phyloP scores from a whole-genome alignment of 1,139 yeast genomes.

The Yamadazyma aaseri region DNA sequence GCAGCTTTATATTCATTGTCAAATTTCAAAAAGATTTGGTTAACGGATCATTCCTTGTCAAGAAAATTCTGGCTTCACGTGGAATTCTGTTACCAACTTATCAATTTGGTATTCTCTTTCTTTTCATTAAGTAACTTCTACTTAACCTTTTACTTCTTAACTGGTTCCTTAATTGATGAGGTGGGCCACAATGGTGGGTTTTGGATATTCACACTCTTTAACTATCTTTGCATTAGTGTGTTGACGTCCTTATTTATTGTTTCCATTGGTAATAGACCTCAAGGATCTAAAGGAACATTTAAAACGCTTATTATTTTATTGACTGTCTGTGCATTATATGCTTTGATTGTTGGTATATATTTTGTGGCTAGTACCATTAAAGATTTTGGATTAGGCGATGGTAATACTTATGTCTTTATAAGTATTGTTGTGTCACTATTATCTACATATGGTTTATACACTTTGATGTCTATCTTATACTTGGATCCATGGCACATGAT shows the following conservation, averaged over 20 bases:
- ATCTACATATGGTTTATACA: constrained; percentile 91
- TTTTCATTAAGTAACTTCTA: constrained; percentile 89
- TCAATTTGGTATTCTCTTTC: constrained; percentile 77
- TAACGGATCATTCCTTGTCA: constrained; percentile 73
- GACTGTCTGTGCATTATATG: constrained; percentile 77
- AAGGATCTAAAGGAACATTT: constrained; percentile 73
- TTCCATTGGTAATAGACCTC: constrained; percentile 95
- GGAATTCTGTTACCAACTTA: constrained; percentile 80
- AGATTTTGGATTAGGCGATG: constrained; percentile 35
- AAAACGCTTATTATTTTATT: constrained; percentile 67
- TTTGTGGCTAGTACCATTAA: constrained; percentile 64
- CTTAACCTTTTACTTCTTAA: constrained; percentile 86
- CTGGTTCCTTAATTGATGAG: constrained; percentile 69
- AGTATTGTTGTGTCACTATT: constrained; percentile 80
- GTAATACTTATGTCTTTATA: constrained; percentile 55
- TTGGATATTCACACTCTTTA: constrained; percentile 78
- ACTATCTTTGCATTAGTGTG: constrained; percentile 77
- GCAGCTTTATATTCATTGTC: constrained; percentile 89
- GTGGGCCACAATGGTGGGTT: constrained; percentile 58
- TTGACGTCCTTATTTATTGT: constrained; percentile 83
- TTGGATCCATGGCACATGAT: constrained; percentile 94
- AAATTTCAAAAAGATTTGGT: constrained; percentile 79
- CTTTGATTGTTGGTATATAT: constrained; percentile 77
- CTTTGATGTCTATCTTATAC: constrained; percentile 73
- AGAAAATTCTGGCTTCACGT: constrained; percentile 79